A percentile compares a stretch with the other conserved stretches of the same genome.
These are phyloP conservation scores for Kalaharituber pfeilii DNA, from an alignment of 2,329 filamentous ascomycete genomes.

Conservation along the genomic window DNA sequence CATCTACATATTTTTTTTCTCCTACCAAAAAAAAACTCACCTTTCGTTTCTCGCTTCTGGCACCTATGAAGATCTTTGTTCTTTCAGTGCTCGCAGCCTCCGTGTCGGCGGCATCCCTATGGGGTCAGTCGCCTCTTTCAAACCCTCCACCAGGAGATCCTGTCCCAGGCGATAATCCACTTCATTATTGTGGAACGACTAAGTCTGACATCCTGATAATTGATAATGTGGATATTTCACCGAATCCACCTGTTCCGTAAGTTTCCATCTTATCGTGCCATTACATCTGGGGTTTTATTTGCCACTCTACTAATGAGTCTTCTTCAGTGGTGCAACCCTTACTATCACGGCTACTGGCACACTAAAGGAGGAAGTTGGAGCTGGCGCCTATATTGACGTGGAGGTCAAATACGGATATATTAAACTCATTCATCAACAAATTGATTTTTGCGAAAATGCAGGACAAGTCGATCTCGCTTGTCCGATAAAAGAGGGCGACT, in stretches of 20 bases:
- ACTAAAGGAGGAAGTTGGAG: slow-evolving; percentile 52
- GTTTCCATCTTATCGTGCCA: slow-evolving; percentile 27
- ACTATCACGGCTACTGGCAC: slow-evolving; percentile 60
- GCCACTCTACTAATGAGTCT: neutral
- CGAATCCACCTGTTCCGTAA: slow-evolving; percentile 78
- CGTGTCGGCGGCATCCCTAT: no score
- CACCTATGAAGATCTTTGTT: no score
- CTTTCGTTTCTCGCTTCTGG: no score
- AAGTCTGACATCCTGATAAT: slow-evolving; percentile 61
- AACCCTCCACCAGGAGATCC: neutral
- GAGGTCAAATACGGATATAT: slow-evolving; percentile 91
- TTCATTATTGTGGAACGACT: slow-evolving; percentile 54
- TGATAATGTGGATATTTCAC: slow-evolving; percentile 58
- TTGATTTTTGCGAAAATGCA: slow-evolving; percentile 78
- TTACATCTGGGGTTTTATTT: neutral
- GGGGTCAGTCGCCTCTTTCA: neutral
- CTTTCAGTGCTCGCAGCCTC: no score
- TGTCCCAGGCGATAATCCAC: slow-evolving; percentile 70
- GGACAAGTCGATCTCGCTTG: slow-evolving; percentile 76
- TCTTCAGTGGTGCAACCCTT: slow-evolving; percentile 54
- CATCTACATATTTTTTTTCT: no score
- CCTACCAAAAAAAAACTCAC: no score
- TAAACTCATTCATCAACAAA: slow-evolving; percentile 60
- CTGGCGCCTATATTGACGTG: slow-evolving; percentile 66
- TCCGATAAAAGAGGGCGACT: slow-evolving; percentile 63